These are phyloP conservation scores for Neofusicoccum ribis DNA, from an alignment of 2,329 filamentous ascomycete species.

Conservation along the genomic window DNA sequence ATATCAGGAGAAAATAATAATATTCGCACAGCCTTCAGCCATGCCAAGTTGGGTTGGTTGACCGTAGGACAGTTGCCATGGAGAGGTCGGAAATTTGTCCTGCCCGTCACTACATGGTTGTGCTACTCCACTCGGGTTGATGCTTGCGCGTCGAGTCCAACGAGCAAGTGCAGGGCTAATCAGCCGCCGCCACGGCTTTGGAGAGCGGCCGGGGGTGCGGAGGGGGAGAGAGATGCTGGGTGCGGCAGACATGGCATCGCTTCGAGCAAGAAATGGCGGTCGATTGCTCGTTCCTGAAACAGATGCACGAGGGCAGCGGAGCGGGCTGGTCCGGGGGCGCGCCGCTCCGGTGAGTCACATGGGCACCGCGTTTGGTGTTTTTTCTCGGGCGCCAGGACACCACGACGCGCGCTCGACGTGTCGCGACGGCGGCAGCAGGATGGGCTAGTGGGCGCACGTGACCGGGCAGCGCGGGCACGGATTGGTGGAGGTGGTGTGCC, in stretches of 20 bases:
- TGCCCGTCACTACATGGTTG: not conserved
- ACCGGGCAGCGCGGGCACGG: not conserved
- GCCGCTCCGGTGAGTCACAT: not conserved
- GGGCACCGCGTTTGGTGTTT: not conserved
- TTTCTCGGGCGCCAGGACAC: not conserved
- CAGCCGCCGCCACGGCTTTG: not conserved
- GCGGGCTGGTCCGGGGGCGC: too few relatives aligned
- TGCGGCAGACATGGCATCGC: not conserved
- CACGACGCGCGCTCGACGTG: conserved; percentile 9
- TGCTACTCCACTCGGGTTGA: not conserved
- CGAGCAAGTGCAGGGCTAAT: not conserved
- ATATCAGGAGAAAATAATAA: not conserved
- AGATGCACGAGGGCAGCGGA: not conserved
- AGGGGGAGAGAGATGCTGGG: too few relatives aligned
- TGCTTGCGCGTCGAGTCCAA: not conserved
- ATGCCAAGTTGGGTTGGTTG: not conserved
- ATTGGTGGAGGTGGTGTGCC: not conserved
- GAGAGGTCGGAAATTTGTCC: not conserved
- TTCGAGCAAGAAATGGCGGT: not conserved
- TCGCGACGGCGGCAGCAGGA: not conserved
- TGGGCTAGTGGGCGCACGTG: not conserved
- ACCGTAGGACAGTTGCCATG: not conserved
- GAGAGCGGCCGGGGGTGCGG: not conserved
- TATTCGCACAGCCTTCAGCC: not conserved
- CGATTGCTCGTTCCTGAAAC: conserved; percentile 5